Base-by-base conservation (phyloP, 2,329 filamentous ascomycete genomes). In the Neophaeococcomyces aloes region DNA sequence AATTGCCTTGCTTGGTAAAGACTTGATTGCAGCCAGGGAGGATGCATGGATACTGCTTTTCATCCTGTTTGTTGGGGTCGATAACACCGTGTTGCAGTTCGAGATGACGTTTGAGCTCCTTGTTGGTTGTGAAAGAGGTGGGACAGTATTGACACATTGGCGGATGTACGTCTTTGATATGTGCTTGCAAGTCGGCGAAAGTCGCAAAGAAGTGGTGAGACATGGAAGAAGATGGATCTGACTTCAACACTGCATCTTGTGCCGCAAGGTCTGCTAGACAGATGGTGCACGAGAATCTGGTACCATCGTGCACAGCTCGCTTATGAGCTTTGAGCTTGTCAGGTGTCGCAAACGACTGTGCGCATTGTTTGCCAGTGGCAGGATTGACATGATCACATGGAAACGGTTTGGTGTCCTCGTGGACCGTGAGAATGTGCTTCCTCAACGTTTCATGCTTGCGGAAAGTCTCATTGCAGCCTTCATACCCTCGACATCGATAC, bases 371-470 rank as follows among this genome's bases (percentile, higher is more conserved):
- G 6, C 69, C 70, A 0, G 74, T 76, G 4, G 61, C 59, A 15
- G 65, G 59, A 49, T 78, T 66, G n/a, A 72, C 52, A 45, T 81
- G 70, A 1, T 70, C 67, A 61, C 89, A 96, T 4, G 72, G 70
- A 56, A 79, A 94, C 0, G 85, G 78, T 35, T 81, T 77, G 47
- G 81, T 64, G 21, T 80, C 70, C 30, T 89, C 66, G 61, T 96
- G 89, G 10, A 79, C 81, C 7, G 77, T 76, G 42, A 81, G 77
- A 50, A 94, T 76, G 59, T 96, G 89, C 40, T 83, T 80, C 59
- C 88, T 79, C 13, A 95, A 71, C 0, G 87, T 93, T 52, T 86
- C 79, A 59, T 86, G 82, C 63, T 94, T 95, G 48, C 89, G 77
- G 61, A 95, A 96, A 15, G 77, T 78, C 63, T 86, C 76, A 14